Evolutionary conservation across 768 basidiomycete genomes (phyloP).

Genomic region (Suillus occidentalis): DNA sequence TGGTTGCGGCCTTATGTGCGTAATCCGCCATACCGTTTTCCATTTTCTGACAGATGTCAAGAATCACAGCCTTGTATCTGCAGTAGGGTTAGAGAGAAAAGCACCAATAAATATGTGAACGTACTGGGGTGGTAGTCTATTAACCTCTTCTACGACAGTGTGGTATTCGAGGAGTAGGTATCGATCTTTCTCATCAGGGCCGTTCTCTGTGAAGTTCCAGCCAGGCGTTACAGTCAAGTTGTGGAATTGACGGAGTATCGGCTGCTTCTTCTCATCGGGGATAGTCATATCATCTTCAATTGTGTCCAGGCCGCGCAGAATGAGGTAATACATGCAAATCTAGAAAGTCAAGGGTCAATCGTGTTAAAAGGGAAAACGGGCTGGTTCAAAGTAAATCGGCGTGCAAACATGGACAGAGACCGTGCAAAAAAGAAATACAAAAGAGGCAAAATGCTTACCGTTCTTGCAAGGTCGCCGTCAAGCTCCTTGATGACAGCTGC

Average conservation of each 20-base stretch:
- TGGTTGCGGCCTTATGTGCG: constrained; percentile 76
- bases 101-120: background rate
- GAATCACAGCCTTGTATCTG: constrained; percentile 77
- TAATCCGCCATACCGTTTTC: constrained; percentile 94
- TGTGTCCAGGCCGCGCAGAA: constrained; percentile 92
- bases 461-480: constrained; percentile 91
- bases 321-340: constrained; percentile 95
- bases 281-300: constrained; percentile 99
- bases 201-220: constrained; percentile 82
- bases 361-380: background rate
- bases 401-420: constrained; percentile 2
- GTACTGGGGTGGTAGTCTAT: constrained; percentile 63
- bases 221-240: constrained; percentile 75
- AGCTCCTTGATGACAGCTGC: constrained; percentile 93
- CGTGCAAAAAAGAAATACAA: constrained; percentile 3
- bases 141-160: constrained; percentile 77
- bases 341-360: constrained; percentile 31
- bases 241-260: constrained; percentile 81
- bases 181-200: constrained; percentile 87
- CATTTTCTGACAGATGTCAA: constrained; percentile 87
- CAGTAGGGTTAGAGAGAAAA: constrained; percentile 8
- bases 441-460: constrained; percentile 53
- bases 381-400: background rate
- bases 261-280: constrained; percentile 81
- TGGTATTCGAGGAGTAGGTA: constrained; percentile 83